A percentile compares a stretch with the other conserved stretches of the same genome.
phyloP scores from a whole-genome alignment of 257 asterid species.

The Salvia splendens region DNA sequence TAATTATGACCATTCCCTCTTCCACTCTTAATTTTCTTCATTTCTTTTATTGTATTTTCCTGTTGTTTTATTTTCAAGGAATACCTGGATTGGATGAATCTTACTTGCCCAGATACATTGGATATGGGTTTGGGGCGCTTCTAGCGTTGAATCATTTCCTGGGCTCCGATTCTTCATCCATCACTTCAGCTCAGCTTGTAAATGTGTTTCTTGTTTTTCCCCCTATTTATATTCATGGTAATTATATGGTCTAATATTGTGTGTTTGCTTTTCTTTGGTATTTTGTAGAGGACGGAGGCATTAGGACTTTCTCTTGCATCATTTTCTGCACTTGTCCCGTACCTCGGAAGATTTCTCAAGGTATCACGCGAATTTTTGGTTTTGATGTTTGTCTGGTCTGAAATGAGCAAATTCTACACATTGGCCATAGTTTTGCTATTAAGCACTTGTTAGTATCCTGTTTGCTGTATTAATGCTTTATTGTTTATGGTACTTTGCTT shows the following conservation, averaged over 20 bases:
- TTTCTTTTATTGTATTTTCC: neutral
- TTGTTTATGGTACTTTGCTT: neutral
- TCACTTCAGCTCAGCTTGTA: slow-evolving; percentile 80
- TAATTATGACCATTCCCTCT: neutral
- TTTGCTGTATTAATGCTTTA: slow-evolving; percentile 2
- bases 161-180: slow-evolving; percentile 62
- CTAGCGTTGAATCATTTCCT: slow-evolving; percentile 70
- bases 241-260: slow-evolving; percentile 6
- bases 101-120: slow-evolving; percentile 92
- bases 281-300: slow-evolving; percentile 73
- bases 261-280: neutral
- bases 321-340: slow-evolving; percentile 73
- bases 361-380: slow-evolving; percentile 34
- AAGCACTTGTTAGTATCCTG: neutral
- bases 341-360: slow-evolving; percentile 85
- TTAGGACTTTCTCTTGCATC: slow-evolving; percentile 80
- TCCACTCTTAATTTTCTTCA: neutral
- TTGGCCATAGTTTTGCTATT: too few species aligned
- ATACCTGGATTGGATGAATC: slow-evolving; percentile 94
- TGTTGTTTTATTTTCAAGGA: slow-evolving; percentile 41
- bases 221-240: neutral
- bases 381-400: neutral
- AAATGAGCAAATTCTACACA: too few species aligned
- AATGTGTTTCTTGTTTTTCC: slow-evolving; percentile 8
- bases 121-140: slow-evolving; percentile 82